A percentile compares a stretch with the other conserved stretches of the same genome.
These are phyloP conservation scores for Metschnikowia hibisci DNA, from an alignment of 805 yeast genomes.

Conservation along the genomic window DNA sequence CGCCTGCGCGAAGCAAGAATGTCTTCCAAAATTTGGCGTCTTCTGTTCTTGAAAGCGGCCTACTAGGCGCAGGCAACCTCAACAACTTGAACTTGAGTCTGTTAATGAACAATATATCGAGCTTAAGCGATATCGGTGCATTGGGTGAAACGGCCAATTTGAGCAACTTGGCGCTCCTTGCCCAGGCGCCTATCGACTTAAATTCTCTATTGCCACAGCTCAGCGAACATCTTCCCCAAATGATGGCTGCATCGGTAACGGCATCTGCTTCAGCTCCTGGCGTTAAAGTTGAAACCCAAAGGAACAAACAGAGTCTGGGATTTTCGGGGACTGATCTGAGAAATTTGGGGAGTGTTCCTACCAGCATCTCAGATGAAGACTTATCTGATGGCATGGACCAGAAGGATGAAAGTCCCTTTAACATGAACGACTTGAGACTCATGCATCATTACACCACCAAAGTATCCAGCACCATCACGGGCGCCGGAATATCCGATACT, in stretches of 20 bases:
- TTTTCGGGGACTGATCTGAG: not conserved
- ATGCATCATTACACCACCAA: slow-evolving; percentile 85
- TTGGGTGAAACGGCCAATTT: slow-evolving; percentile 38
- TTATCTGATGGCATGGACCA: not conserved
- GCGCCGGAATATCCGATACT: slow-evolving; percentile 83
- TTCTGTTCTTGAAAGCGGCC: slow-evolving; percentile 12
- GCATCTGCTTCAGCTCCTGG: not conserved
- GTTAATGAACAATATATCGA: slow-evolving; percentile 37
- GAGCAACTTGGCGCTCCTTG: slow-evolving; percentile 39
- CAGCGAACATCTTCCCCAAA: not conserved
- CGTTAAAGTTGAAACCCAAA: not conserved
- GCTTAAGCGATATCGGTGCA: slow-evolving; percentile 32
- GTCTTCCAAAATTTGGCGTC: slow-evolving; percentile 6
- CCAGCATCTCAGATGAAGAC: not conserved
- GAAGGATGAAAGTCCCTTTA: slow-evolving; percentile 29
- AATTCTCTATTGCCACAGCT: slow-evolving; percentile 29
- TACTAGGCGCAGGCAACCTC: slow-evolving; percentile 32
- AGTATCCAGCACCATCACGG: slow-evolving; percentile 84
- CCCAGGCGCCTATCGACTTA: slow-evolving; percentile 40
- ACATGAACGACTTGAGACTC: slow-evolving; percentile 71
- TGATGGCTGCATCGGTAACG: not conserved
- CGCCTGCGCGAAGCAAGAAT: slow-evolving; percentile 10
- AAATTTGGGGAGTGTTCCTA: not conserved
- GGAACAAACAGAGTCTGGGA: not conserved
- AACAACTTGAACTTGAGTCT: slow-evolving; percentile 42